Percentiles rank a stretch among this genome's conserved stretches.
Conservation (phyloP, 495 filamentous ascomycete genomes). For the Neurospora sp. region DNA sequence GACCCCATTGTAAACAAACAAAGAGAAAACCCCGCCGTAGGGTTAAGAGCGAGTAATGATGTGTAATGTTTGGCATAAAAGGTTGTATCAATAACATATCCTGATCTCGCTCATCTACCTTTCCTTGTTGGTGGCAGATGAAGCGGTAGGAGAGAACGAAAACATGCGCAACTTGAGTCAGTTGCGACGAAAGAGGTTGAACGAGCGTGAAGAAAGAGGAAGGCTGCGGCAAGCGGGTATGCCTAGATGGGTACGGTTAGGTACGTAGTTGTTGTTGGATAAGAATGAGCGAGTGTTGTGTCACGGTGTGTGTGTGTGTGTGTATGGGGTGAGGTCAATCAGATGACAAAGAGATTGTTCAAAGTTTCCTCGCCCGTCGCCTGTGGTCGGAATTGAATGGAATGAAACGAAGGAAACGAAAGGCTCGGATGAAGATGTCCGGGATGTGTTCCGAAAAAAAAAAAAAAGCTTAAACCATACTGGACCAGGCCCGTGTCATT, state of each 20-base stretch:
- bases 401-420: neutral
- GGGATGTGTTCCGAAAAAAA: neutral
- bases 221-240: neutral
- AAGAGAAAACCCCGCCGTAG: neutral
- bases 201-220: neutral
- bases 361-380: neutral
- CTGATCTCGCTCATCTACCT: neutral
- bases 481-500: neutral
- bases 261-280: neutral
- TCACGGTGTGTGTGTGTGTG: neutral
- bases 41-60: neutral
- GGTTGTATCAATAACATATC: neutral
- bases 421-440: neutral
- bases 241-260: neutral
- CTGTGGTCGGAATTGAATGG: neutral
- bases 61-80: neutral
- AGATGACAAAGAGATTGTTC: neutral
- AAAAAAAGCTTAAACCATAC: neutral
- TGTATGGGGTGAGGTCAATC: neutral
- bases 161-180: neutral
- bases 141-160: neutral
- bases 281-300: neutral
- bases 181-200: neutral
- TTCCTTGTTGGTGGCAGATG: neutral
- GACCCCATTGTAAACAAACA: conserved; percentile 17